Conservation (phyloP, 805 yeast species). For the Cyberlindnera meyerae region DNA sequence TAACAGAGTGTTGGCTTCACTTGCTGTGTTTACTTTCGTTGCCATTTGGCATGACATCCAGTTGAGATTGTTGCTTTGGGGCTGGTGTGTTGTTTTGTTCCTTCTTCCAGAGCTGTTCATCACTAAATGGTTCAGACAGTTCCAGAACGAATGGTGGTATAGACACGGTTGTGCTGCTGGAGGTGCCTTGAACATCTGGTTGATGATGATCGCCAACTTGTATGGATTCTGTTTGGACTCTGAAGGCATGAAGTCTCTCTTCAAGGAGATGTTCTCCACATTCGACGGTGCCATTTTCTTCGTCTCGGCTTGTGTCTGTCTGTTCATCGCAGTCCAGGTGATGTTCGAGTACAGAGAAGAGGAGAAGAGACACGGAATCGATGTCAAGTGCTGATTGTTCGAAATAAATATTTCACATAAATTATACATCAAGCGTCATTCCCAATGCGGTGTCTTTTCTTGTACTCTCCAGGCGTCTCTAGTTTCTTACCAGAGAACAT, state of each 20-base stretch:
- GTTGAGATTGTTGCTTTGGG: constrained; percentile 84
- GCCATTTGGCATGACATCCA: constrained; percentile 99
- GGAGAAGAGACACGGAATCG: constrained; percentile 79
- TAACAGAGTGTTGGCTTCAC: constrained; percentile 66
- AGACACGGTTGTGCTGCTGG: constrained; percentile 83
- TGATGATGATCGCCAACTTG: constrained; percentile 96
- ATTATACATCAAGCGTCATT: background rate
- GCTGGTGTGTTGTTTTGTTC: constrained; percentile 88
- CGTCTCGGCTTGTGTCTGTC: constrained; percentile 51
- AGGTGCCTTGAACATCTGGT: constrained; percentile 86
- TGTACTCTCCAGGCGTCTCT: constrained; percentile 77
- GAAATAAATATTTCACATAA: background rate
- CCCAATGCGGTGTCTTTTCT: constrained; percentile 34
- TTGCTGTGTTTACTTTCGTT: constrained; percentile 89
- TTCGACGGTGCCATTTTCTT: constrained; percentile 61
- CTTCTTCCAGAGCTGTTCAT: constrained; percentile 80
- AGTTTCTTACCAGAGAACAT: constrained; percentile 58
- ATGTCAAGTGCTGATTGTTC: constrained; percentile 58
- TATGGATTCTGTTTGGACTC: constrained; percentile 92
- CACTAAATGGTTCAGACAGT: constrained; percentile 39
- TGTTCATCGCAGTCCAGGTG: constrained; percentile 83
- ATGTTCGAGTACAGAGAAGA: constrained; percentile 91
- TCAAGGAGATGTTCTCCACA: constrained; percentile 70
- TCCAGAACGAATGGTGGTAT: constrained; percentile 54
- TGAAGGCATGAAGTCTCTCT: constrained; percentile 69